phyloP scores from a whole-genome alignment of 768 basidiomycete genomes.

The Pleurotus djamor region DNA sequence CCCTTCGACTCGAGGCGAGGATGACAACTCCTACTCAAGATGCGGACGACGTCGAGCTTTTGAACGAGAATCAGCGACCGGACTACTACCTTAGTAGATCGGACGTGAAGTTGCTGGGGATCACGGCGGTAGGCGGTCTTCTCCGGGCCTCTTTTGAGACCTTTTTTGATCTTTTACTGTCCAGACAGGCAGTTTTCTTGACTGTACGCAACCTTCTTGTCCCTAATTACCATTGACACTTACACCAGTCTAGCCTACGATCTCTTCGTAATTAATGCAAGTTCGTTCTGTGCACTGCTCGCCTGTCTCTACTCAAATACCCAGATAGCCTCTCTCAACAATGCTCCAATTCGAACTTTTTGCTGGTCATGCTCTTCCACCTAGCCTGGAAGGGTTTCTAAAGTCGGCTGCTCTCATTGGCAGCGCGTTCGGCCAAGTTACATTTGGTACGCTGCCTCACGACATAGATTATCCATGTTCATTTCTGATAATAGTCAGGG shows the following conservation, averaged over 20 bases:
- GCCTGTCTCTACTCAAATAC: neutral
- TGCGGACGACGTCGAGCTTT: neutral
- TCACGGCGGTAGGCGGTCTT: constrained; percentile 49
- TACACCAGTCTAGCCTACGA: neutral
- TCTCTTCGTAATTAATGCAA: constrained; percentile 60
- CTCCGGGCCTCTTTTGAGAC: neutral
- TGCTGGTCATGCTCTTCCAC: constrained; percentile 45
- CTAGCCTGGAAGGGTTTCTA: constrained; percentile 56
- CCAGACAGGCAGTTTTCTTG: constrained; percentile 70
- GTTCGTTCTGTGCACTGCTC: constrained; percentile 13
- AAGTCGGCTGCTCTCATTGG: constrained; percentile 71
- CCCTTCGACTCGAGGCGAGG: neutral
- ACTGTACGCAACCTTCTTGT: constrained; percentile 38
- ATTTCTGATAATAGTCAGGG: constrained; percentile 30
- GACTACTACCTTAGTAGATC: constrained; percentile 29
- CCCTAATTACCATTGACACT: neutral
- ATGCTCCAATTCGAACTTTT: constrained; percentile 69
- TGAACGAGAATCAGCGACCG: constrained; percentile 11
- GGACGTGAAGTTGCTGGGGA: constrained; percentile 60
- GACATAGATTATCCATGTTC: no score
- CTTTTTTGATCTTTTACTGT: neutral
- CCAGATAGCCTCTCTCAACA: constrained; percentile 56
- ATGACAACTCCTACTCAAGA: neutral
- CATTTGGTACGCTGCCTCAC: constrained; percentile 41
- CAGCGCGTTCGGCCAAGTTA: constrained; percentile 67